Evolutionary conservation across 208 protist species (phyloP).

Genomic region (Naegleria fowleri): DNA sequence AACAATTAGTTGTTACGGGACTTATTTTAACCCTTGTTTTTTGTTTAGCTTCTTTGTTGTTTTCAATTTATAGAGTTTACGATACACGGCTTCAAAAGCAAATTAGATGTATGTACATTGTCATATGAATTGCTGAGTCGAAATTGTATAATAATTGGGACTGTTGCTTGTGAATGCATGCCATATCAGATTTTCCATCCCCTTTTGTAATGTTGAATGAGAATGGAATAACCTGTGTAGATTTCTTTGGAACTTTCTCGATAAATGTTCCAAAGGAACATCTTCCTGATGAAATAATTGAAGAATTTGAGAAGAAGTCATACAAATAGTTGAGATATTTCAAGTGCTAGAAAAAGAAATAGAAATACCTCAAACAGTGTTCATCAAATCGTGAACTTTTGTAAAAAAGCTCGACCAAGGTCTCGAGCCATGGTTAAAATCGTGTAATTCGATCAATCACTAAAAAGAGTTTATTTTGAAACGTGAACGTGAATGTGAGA

Average conservation of each 20-base stretch:
- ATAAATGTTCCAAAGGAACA: neutral
- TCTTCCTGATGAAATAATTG: neutral
- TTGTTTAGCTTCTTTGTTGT: neutral
- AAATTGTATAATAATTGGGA: too few species aligned
- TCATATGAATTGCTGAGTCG: too few species aligned
- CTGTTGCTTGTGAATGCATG: too few species aligned
- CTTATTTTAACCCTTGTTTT: neutral
- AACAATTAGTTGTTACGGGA: neutral
- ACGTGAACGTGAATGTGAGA: too few species aligned
- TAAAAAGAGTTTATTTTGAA: too few species aligned
- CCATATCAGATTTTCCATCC: neutral
- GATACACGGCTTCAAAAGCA: neutral
- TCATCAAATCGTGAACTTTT: too few species aligned
- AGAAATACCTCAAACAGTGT: too few species aligned
- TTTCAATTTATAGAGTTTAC: neutral
- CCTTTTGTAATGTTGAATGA: neutral
- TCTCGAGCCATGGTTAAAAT: too few species aligned
- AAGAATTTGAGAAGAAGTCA: neutral
- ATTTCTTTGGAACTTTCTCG: neutral
- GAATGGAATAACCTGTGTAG: neutral
- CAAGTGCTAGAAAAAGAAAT: too few species aligned
- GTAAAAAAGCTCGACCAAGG: too few species aligned
- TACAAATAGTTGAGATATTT: neutral
- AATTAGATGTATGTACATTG: slow-evolving; percentile 2
- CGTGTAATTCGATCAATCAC: too few species aligned